These are phyloP conservation scores for Multifurca ochricompacta DNA, from an alignment of 768 basidiomycete genomes.

Conservation along the genomic window DNA sequence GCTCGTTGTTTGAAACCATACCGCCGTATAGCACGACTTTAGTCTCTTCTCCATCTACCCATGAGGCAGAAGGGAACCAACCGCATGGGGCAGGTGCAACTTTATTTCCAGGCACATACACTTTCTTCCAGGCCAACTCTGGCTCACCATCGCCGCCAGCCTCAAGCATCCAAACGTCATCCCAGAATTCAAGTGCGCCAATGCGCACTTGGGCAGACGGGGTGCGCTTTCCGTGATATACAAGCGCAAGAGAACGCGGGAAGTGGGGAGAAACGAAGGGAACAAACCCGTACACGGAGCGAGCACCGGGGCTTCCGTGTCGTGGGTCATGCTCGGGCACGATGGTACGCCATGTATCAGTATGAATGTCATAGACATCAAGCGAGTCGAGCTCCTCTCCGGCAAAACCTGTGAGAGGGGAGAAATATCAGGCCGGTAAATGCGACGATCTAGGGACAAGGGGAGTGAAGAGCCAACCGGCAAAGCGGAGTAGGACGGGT, in stretches of 20 bases:
- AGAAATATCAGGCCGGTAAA: neutral
- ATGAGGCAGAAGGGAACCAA: neutral
- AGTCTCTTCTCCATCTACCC: neutral
- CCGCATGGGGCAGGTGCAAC: neutral
- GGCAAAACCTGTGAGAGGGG: constrained; percentile 27
- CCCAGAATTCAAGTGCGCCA: constrained; percentile 35
- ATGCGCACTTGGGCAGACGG: constrained; percentile 33
- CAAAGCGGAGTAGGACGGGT: constrained; percentile 33
- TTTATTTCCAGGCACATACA: neutral
- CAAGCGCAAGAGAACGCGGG: constrained; percentile 25
- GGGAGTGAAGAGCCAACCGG: constrained; percentile 22
- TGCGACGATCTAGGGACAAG: neutral
- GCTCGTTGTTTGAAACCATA: constrained; percentile 33
- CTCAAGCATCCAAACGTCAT: constrained; percentile 33
- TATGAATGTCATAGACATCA: constrained; percentile 30
- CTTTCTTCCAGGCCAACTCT: neutral
- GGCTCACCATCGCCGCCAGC: neutral
- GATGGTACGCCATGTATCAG: constrained; percentile 20
- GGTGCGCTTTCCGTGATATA: constrained; percentile 33
- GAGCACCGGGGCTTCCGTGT: constrained; percentile 28
- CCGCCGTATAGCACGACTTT: constrained; percentile 28
- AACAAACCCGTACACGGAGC: constrained; percentile 32
- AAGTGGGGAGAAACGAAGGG: constrained; percentile 22
- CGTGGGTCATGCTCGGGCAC: constrained; percentile 24
- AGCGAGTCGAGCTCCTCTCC: constrained; percentile 32